Evolutionary conservation across 169 alveolate species (phyloP).

Genomic region (Plasmodium sp.): DNA sequence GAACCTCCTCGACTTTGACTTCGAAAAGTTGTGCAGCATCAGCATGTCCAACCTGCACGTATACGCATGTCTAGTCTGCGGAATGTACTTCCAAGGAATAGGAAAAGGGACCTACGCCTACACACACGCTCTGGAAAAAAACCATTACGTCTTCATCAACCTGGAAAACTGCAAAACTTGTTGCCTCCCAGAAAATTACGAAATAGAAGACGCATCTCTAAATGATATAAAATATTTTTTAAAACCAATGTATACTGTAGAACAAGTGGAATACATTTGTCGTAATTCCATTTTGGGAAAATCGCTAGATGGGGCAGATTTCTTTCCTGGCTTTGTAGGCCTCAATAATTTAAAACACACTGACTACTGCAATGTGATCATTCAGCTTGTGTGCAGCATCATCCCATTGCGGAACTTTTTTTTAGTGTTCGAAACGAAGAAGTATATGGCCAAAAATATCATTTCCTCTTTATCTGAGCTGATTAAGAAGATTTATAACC

Average conservation of each 20-base stretch:
- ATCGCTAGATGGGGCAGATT: slow-evolving; percentile 96
- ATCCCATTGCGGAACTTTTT: slow-evolving; percentile 77
- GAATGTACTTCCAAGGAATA: slow-evolving; percentile 96
- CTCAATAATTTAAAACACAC: slow-evolving; percentile 95
- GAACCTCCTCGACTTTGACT: slow-evolving; percentile 97
- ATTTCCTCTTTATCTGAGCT: slow-evolving; percentile 93
- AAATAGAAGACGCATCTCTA: slow-evolving; percentile 95
- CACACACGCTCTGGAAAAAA: slow-evolving; percentile 95
- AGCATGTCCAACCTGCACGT: slow-evolving; percentile 95
- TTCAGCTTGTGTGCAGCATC: slow-evolving; percentile 89
- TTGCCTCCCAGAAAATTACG: slow-evolving; percentile 98
- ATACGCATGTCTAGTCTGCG: slow-evolving; percentile 98
- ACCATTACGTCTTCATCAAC: slow-evolving; percentile 96
- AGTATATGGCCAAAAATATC: slow-evolving; percentile 89
- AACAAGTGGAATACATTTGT: slow-evolving; percentile 82
- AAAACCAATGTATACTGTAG: slow-evolving; percentile 86
- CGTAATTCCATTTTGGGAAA: slow-evolving; percentile 87
- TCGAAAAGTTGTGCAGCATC: slow-evolving; percentile 97
- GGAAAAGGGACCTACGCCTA: slow-evolving; percentile 96
- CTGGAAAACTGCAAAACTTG: slow-evolving; percentile 91
- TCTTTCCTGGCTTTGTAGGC: slow-evolving; percentile 96
- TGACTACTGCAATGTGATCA: slow-evolving; percentile 96
- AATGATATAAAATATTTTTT: slow-evolving; percentile 92
- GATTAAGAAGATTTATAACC: slow-evolving; percentile 96
- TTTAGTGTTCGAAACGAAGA: slow-evolving; percentile 75